These are phyloP conservation scores for Candida vaughaniae DNA, from an alignment of 805 yeast genomes.

Conservation along the genomic window DNA sequence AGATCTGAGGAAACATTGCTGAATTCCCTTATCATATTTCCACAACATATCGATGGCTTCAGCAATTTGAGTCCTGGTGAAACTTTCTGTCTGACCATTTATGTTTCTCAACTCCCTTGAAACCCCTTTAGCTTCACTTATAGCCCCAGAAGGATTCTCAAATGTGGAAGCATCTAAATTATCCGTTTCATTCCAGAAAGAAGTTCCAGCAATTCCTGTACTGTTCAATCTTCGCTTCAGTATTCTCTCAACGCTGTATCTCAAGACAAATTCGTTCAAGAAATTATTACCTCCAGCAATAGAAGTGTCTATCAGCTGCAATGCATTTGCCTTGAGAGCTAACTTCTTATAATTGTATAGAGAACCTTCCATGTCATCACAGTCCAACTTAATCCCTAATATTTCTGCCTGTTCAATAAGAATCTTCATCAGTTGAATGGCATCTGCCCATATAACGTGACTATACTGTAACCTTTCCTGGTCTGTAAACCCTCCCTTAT, in stretches of 20 bases:
- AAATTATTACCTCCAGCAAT: conserved; percentile 66
- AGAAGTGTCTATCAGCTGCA: conserved; percentile 61
- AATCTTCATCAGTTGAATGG: conserved; percentile 76
- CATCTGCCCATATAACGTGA: conserved; percentile 91
- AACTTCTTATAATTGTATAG: conserved; percentile 49
- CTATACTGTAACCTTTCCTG: conserved; percentile 79
- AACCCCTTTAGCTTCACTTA: conserved; percentile 7
- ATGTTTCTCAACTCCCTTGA: neutral
- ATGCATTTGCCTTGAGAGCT: conserved; percentile 55
- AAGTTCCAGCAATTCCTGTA: conserved; percentile 43
- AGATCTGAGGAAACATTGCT: conserved; percentile 53
- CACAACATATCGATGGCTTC: conserved; percentile 68
- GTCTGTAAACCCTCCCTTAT: conserved; percentile 78
- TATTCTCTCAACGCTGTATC: conserved; percentile 57
- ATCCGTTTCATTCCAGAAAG: conserved; percentile 25
- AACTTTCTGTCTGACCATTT: conserved; percentile 8
- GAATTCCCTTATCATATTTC: conserved; percentile 67
- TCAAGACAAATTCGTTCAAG: conserved; percentile 61
- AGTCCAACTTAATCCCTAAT: conserved; percentile 60
- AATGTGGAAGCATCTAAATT: conserved; percentile 1
- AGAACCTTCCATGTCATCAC: conserved; percentile 53
- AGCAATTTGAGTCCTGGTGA: conserved; percentile 57
- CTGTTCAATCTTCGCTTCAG: conserved; percentile 50
- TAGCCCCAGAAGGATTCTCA: conserved; percentile 3
- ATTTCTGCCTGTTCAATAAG: conserved; percentile 74